These are phyloP conservation scores for Solanum corneliomulleri DNA, from an alignment of 257 asterid species.

Conservation along the genomic window DNA sequence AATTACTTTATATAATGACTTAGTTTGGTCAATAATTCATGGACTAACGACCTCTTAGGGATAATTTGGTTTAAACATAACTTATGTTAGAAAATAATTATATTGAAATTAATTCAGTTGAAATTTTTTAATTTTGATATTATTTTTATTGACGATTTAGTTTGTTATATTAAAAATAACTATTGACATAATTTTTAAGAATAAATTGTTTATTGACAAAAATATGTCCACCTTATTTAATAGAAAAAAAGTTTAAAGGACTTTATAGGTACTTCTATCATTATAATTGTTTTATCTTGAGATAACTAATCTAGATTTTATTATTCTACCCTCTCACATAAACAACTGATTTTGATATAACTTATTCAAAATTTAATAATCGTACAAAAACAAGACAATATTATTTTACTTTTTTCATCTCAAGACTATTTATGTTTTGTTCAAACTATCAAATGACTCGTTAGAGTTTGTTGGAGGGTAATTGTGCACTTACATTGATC, in stretches of 20 bases:
- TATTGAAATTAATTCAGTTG: too few relatives aligned
- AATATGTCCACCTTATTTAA: accelerated
- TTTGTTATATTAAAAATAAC: background rate
- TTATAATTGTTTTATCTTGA: background rate
- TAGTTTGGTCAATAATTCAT: too few relatives aligned
- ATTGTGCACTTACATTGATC: background rate
- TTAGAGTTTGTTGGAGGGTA: background rate
- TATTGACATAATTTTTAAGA: too few relatives aligned
- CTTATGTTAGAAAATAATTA: background rate
- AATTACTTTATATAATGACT: too few relatives aligned
- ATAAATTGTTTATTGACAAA: background rate
- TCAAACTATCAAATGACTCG: background rate
- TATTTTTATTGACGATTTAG: too few relatives aligned
- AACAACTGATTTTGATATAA: too few relatives aligned
- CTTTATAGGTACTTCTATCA: background rate
- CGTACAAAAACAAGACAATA: background rate
- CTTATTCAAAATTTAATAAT: background rate
- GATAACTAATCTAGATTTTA: too few relatives aligned
- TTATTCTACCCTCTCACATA: background rate
- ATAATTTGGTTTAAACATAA: background rate
- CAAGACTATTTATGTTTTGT: background rate
- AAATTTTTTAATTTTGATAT: too few relatives aligned
- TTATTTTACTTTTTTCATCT: background rate
- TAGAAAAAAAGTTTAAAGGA: background rate
- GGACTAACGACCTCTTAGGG: background rate